Evolutionary conservation across 345 rosid genomes (phyloP).

Genomic region (Salix caprea): DNA sequence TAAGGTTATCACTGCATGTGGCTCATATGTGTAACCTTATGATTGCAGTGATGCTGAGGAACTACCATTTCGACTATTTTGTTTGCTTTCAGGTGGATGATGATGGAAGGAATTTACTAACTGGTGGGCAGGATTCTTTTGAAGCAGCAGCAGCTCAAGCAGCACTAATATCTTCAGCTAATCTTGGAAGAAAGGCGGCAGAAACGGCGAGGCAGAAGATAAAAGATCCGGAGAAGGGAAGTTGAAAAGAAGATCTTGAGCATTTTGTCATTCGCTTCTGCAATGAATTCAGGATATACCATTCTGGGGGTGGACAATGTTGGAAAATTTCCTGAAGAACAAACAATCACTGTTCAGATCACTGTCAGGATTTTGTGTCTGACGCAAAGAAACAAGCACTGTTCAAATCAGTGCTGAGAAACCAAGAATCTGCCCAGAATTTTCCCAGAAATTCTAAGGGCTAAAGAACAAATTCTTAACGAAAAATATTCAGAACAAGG

Average conservation of each 20-base stretch:
- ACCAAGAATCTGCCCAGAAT: rapidly evolving
- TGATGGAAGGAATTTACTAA: constrained; percentile 49
- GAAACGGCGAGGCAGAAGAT: constrained; percentile 73
- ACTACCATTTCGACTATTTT: neutral
- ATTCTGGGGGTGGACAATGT: neutral
- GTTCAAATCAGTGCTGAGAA: rapidly evolving
- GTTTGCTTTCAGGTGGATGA: constrained; percentile 62
- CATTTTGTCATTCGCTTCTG: neutral
- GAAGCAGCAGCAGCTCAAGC: constrained; percentile 58
- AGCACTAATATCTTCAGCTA: constrained; percentile 56
- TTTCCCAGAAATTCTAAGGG: too few relatives aligned
- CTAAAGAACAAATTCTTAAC: too few relatives aligned
- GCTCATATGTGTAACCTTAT: neutral
- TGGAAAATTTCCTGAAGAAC: too few relatives aligned
- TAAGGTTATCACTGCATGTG: constrained; percentile 45
- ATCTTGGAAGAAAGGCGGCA: constrained; percentile 81
- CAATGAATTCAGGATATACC: neutral
- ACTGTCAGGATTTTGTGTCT: rapidly evolving
- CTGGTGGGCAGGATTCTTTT: constrained; percentile 59
- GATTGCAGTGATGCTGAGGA: neutral
- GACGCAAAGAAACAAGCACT: too few relatives aligned
- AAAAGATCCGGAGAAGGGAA: constrained; percentile 65
- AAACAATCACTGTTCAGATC: too few relatives aligned
- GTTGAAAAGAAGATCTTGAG: constrained; percentile 71
- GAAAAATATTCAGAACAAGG: too few relatives aligned